Evolutionary conservation across 1,139 yeast species (phyloP), one percentile per base, ranked within the genome.

Genomic region (Yamadazyma triangularis): DNA sequence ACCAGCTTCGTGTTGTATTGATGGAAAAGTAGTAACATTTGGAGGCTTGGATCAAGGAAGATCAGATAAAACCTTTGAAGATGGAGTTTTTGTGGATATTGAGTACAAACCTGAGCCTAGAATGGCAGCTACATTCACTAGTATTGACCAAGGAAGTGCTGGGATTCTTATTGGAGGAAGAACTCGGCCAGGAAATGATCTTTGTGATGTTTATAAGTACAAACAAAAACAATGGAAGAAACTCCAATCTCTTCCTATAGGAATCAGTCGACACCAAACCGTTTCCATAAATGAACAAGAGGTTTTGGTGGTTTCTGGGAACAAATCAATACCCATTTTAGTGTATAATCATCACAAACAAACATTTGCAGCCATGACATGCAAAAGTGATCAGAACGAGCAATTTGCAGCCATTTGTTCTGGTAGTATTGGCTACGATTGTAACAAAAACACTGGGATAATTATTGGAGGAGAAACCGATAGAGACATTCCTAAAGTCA

Each of bases 141-240:
- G 48, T 0, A 32, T 74, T 2, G 41, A 46, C 1, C 46, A 50
- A 5, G 42, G 48, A 2, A 45, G 50, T 4, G 46, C 49, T 0
- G 39, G 59, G 1, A 36, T 79, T 3, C 40, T 82, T n/a, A 58
- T 75, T 18, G 94, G 93, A 3, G 95, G 95, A 3, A 65, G 94
- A 39, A 60, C 71, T 3, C 67, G 77, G 6, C 94, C 95, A 1
- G 69, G 71, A 1, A 51, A 53, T 8, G 56, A 62, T 0, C 51
- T 74, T 24, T 35, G 35, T 4, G 70, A 64, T 34, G 56, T 60
- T 0, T 58, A 59, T 46, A 39, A 31, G 28, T 44, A 50, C 22
- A 11, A 20, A 4, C 19, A 20, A 3, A 25, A 19, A 4, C 20
- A 37, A 21, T 73, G 83, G 81, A 27, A 29, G 2, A 32, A 42